Conservation (phyloP, 441 rosid genomes). For the Pelargonium cotyledonis region DNA sequence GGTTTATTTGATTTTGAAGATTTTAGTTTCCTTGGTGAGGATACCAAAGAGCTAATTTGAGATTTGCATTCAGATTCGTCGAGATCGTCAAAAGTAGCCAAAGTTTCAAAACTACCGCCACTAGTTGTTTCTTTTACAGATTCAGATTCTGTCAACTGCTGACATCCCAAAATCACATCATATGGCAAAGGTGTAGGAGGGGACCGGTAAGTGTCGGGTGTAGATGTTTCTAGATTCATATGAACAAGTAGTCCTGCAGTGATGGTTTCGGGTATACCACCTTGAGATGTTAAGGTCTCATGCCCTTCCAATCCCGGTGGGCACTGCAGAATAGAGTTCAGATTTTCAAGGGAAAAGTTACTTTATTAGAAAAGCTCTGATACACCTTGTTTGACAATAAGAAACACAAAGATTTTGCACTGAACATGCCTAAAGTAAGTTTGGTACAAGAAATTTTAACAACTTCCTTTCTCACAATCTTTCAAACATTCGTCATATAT, state of each 20-base stretch:
- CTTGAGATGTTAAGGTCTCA: conserved; percentile 34
- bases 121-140: conserved; percentile 37
- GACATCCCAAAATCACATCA: conserved; percentile 41
- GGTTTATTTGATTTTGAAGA: conserved; percentile 29
- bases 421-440: not conserved
- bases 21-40: conserved; percentile 35
- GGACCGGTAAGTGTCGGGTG: conserved; percentile 43
- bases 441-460: not conserved
- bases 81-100: conserved; percentile 39
- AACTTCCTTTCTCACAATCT: not conserved
- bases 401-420: not conserved
- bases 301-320: conserved; percentile 44
- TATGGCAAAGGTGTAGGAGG: conserved; percentile 68
- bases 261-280: conserved; percentile 31
- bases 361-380: not conserved
- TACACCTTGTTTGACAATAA: not conserved
- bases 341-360: conserved; percentile 17
- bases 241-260: conserved; percentile 45
- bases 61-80: conserved; percentile 38
- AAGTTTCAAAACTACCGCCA: conserved; percentile 40
- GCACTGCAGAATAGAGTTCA: conserved; percentile 33
- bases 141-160: conserved; percentile 37
- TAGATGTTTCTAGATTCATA: conserved; percentile 49
- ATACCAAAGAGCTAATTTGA: conserved; percentile 35
- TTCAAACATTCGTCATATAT: not conserved